phyloP scores from a whole-genome alignment of 345 rosid species.

The Eucalyptus pauciflora region DNA sequence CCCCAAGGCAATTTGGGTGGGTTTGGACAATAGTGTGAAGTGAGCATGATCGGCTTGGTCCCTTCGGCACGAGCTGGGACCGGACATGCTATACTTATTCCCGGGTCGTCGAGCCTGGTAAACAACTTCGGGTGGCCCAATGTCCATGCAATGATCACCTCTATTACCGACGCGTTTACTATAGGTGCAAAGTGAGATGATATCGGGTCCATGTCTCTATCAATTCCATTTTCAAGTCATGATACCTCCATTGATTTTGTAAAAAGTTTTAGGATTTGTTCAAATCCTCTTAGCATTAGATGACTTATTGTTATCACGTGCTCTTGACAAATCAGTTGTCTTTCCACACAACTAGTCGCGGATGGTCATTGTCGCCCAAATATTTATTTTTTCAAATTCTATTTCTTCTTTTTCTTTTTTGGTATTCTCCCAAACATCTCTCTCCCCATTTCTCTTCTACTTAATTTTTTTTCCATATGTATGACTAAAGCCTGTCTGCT shows the following conservation, averaged over 20 bases:
- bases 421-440: not conserved
- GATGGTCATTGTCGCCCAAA: not conserved
- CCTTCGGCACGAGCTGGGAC: not conserved
- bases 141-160: not conserved
- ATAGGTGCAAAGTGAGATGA: not conserved
- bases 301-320: not conserved
- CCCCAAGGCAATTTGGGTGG: not conserved
- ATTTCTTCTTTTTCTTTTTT: not conserved
- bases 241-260: not conserved
- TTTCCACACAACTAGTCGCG: not conserved
- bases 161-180: not conserved
- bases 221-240: not conserved
- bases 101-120: not conserved
- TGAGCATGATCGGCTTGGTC: not conserved
- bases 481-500: not conserved
- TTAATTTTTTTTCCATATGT: not conserved
- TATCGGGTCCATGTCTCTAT: not conserved
- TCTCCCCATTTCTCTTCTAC: not conserved
- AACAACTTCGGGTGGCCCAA: not conserved
- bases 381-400: not conserved
- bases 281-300: not conserved
- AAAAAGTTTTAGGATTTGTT: not conserved
- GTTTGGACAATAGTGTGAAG: not conserved
- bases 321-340: not conserved
- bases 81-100: not conserved